Percentiles rank a stretch among this genome's conserved stretches.
Conservation (phyloP, 768 basidiomycete species). For the Tephrocybe sp. region DNA sequence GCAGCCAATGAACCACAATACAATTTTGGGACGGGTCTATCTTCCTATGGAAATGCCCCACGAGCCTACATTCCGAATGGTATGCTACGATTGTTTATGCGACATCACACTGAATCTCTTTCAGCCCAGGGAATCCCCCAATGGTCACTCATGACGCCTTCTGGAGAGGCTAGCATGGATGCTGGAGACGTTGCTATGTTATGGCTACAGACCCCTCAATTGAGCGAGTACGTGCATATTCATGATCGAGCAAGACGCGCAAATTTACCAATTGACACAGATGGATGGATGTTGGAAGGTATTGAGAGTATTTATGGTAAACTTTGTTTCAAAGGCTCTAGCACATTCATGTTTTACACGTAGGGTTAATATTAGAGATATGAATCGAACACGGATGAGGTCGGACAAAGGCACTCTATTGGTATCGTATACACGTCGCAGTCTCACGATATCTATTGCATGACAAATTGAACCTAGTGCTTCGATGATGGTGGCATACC, state of each 20-base stretch:
- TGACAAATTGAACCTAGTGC: not conserved
- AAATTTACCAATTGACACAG: not conserved
- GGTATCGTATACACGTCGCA: not conserved
- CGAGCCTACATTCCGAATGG: not conserved
- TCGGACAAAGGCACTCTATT: not conserved
- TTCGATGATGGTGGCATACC: not conserved
- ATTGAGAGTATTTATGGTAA: not conserved
- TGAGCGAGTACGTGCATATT: slow-evolving; percentile 10
- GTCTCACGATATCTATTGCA: too few relatives aligned
- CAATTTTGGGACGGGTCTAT: not conserved
- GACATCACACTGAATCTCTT: not conserved
- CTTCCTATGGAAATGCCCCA: not conserved
- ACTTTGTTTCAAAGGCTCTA: not conserved
- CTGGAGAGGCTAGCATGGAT: slow-evolving; percentile 12
- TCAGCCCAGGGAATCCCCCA: slow-evolving; percentile 2
- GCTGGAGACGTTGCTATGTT: slow-evolving; percentile 14
- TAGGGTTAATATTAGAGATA: not conserved
- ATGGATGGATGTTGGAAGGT: slow-evolving; percentile 11
- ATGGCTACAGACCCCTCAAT: slow-evolving; percentile 14
- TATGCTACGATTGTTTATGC: not conserved
- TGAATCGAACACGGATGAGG: not conserved
- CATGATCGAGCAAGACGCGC: not conserved
- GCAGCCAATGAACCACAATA: not conserved
- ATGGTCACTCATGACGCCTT: slow-evolving; percentile 6
- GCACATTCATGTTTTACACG: not conserved